Base-by-base conservation (phyloP, 2,329 filamentous ascomycete species). In the Bipolaris sorokiniana region DNA sequence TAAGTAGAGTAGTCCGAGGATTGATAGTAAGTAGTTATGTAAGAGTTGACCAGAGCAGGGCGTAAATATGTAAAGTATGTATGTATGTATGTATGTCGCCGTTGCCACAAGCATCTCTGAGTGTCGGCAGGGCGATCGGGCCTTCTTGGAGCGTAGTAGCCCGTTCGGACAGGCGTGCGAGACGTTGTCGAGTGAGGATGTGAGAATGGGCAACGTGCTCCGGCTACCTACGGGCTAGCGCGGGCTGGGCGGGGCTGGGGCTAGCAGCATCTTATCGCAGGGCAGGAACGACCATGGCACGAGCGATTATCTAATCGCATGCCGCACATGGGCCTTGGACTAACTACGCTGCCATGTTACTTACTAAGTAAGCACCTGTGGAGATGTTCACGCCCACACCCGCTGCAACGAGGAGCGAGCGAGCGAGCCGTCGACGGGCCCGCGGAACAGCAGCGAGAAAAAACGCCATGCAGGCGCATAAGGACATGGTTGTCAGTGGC, bases 181-280 rank as follows among this genome's bases (percentile, higher is more conserved):
- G 13, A 28, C 33, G 26, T 36, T 31, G 54, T 53, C 54, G 54
- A 56, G 54, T 56, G 49, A 53, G 38, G 34, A 41, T 15, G 54
- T 31, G 36, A 31, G 26, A 56, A 47, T 42, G 48, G 11, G 7
- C 36, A 56, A 56, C 54, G 54, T 56, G 54, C 48, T 18, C 42
- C 36, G 28, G 42, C 54, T 42, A 45, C 37, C 15, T n/a, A 18
- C 48, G 44, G 33, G 44, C 50, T 53, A 54, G 50, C 44, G 54
- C 23, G 20, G 38, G 31, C 47, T 31, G 44, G 37, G 42, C 41
- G 51, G 44, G 28, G 28, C 28, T 31, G 51, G 44, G 28, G 28
- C 28, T 31, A 13, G 28, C 28, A 9, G 28, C 28, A 13, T 31
- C 48, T 36, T 45, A 44, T 53, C 42, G 49, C 28, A 53, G 49